phyloP scores from a whole-genome alignment of 2,329 filamentous ascomycete species.

The Nannizzia gypsea region DNA sequence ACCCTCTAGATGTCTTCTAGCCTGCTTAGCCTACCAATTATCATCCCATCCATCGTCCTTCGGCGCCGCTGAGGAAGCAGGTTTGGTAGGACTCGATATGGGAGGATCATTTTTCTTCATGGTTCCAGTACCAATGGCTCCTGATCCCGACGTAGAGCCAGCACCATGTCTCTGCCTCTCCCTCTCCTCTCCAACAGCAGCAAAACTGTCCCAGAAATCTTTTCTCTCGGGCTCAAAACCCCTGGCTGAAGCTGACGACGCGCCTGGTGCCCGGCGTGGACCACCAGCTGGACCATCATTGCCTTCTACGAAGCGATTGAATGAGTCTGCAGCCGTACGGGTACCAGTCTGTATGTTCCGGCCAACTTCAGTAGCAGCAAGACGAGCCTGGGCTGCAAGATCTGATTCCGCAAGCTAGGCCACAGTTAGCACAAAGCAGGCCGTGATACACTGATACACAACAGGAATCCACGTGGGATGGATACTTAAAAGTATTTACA shows the following conservation, averaged over 20 bases:
- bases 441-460: neutral
- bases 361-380: slow-evolving; percentile 42
- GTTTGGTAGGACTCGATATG: slow-evolving; percentile 13
- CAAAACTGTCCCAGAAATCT: slow-evolving; percentile 89
- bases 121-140: slow-evolving; percentile 51
- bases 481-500: slow-evolving; percentile 70
- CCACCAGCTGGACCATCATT: slow-evolving; percentile 32
- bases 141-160: slow-evolving; percentile 25
- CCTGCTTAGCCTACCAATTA: slow-evolving; percentile 26
- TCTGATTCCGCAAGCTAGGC: slow-evolving; percentile 65
- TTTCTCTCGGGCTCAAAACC: slow-evolving; percentile 53
- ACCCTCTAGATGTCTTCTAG: neutral
- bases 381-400: slow-evolving; percentile 59
- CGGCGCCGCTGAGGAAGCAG: slow-evolving; percentile 16
- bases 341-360: slow-evolving; percentile 55
- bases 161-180: slow-evolving; percentile 19
- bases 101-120: slow-evolving; percentile 41
- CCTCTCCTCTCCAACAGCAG: slow-evolving; percentile 44
- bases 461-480: slow-evolving; percentile 2
- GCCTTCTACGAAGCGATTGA: slow-evolving; percentile 82
- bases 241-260: slow-evolving; percentile 36
- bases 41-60: slow-evolving; percentile 49
- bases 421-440: neutral
- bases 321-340: slow-evolving; percentile 62
- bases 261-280: slow-evolving; percentile 19